Evolutionary conservation across 345 rosid species (phyloP).

Genomic region (Gynandropsis gynandra): DNA sequence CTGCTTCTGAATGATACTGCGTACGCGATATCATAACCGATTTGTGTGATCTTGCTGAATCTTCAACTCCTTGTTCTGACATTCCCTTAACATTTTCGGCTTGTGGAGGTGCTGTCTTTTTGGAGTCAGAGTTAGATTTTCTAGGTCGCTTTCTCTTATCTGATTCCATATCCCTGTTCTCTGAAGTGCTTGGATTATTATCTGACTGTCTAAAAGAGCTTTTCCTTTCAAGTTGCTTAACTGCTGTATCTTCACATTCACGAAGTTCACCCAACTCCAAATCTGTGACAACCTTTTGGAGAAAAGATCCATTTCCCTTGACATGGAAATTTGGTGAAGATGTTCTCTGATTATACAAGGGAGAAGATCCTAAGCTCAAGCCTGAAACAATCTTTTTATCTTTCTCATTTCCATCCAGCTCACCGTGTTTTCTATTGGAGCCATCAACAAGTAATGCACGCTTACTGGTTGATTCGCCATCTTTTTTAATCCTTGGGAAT

Average conservation of each 20-base stretch:
- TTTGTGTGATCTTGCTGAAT: conserved; percentile 34
- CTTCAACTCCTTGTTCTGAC: conserved; percentile 47
- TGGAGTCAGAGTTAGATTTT: conserved; percentile 41
- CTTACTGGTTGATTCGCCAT: conserved; percentile 47
- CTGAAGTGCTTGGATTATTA: conserved; percentile 49
- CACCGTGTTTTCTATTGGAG: conserved; percentile 39
- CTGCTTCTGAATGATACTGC: conserved; percentile 36
- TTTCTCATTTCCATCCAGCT: conserved; percentile 42
- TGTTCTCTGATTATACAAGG: conserved; percentile 35
- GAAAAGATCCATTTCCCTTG: conserved; percentile 44
- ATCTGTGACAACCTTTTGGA: conserved; percentile 71
- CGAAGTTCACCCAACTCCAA: conserved; percentile 96
- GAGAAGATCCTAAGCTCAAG: conserved; percentile 37
- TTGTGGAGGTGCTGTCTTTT: conserved; percentile 44
- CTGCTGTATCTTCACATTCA: conserved; percentile 47
- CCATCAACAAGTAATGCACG: conserved; percentile 40
- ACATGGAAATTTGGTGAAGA: conserved; percentile 29
- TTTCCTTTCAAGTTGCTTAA: conserved; percentile 56
- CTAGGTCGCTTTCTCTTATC: conserved; percentile 50
- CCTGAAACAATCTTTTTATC: conserved; percentile 44
- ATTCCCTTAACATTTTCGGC: conserved; percentile 38
- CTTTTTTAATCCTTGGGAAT: conserved; percentile 45
- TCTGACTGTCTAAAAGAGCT: conserved; percentile 50
- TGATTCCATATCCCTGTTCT: conserved; percentile 42
- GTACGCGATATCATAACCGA: conserved; percentile 43